Conservation (phyloP, 441 rosid genomes). For the Populus hybrid region DNA sequence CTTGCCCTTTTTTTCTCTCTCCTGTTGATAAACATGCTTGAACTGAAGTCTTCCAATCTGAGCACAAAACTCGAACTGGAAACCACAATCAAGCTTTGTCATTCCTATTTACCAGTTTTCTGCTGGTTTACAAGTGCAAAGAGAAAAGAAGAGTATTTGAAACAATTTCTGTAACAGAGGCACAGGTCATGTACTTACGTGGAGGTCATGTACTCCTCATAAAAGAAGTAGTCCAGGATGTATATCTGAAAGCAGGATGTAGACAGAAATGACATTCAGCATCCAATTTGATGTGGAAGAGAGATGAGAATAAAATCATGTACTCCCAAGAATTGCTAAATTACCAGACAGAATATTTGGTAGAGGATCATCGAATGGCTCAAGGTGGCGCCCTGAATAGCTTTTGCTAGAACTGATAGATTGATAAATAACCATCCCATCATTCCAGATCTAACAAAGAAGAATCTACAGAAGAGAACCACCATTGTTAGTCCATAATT, state of each 20-base stretch:
- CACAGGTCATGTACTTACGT: slow-evolving; percentile 56
- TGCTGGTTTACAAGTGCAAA: not conserved
- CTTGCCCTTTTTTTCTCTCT: not conserved
- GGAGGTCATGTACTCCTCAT: slow-evolving; percentile 91
- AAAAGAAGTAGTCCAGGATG: slow-evolving; percentile 72
- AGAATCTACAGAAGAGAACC: slow-evolving; percentile 52
- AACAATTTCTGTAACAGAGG: slow-evolving; percentile 5
- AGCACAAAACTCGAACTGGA: not conserved
- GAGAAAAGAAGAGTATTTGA: not conserved
- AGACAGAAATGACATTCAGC: slow-evolving; percentile 18
- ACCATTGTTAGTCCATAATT: slow-evolving; percentile 16
- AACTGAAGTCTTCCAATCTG: not conserved
- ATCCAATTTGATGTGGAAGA: slow-evolving; percentile 5
- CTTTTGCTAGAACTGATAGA: slow-evolving; percentile 73
- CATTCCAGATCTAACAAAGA: slow-evolving; percentile 98
- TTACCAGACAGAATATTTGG: slow-evolving; percentile 77
- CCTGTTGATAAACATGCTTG: not conserved
- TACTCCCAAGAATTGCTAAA: slow-evolving; percentile 20
- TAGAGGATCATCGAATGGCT: slow-evolving; percentile 76
- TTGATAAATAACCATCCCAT: slow-evolving; percentile 96
- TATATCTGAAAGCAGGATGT: slow-evolving; percentile 49
- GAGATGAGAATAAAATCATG: slow-evolving; percentile 7
- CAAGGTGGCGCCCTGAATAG: slow-evolving; percentile 48
- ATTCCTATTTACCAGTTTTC: not conserved
- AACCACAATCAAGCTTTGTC: not conserved